Evolutionary conservation across 441 rosid genomes (phyloP).

Genomic region (Pelargonium citronellum): DNA sequence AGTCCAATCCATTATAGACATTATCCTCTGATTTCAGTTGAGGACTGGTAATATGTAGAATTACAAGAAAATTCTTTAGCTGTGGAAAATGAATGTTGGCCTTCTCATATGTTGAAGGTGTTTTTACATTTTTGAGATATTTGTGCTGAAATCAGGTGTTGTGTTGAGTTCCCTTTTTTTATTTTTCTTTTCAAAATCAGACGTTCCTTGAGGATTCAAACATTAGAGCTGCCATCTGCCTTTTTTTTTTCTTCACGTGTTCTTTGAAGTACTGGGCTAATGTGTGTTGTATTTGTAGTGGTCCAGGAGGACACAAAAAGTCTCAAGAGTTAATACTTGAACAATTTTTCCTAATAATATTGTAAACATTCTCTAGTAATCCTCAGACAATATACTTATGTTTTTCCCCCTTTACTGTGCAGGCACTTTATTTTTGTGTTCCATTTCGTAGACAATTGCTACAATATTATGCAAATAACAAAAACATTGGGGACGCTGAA

Average conservation of each 20-base stretch:
- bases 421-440: constrained; percentile 97
- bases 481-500: constrained; percentile 65
- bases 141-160: background rate
- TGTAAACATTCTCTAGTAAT: background rate
- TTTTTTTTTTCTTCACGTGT: background rate
- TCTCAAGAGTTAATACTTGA: background rate
- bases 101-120: background rate
- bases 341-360: background rate
- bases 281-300: background rate
- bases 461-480: constrained; percentile 70
- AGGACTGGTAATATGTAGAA: too few species aligned
- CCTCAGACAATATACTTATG: background rate
- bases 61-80: background rate
- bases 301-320: background rate
- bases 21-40: too few species aligned
- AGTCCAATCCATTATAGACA: background rate
- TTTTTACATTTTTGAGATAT: background rate
- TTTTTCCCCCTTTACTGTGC: constrained; percentile 21
- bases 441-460: constrained; percentile 96
- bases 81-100: background rate
- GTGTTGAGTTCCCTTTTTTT: background rate
- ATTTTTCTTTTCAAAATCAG: background rate
- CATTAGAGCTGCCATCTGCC: background rate
- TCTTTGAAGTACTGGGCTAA: background rate
- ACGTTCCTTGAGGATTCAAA: background rate